Conservation (phyloP, 2,329 filamentous ascomycete species). For the Leptodontidium sp. region DNA sequence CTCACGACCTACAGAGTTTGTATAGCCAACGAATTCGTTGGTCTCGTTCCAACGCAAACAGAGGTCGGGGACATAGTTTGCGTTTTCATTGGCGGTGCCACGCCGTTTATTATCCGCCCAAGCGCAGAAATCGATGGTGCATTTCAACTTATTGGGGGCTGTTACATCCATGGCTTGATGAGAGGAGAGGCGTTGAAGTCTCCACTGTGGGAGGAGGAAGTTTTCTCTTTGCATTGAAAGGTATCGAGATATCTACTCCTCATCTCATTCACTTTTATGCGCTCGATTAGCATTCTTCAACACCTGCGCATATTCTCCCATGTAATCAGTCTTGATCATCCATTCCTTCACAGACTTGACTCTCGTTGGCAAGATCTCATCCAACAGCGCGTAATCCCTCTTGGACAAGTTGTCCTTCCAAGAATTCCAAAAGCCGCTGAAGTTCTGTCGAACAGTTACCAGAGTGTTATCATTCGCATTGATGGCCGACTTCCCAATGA, state of each 20-base stretch:
- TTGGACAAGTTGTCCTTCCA: slow-evolving; percentile 33
- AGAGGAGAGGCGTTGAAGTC: too few species aligned
- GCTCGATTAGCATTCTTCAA: slow-evolving; percentile 27
- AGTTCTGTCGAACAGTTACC: slow-evolving; percentile 36
- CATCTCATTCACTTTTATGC: background rate
- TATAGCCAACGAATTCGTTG: too few species aligned
- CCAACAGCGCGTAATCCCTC: slow-evolving; percentile 39
- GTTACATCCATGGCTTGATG: background rate
- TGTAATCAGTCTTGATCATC: slow-evolving; percentile 39
- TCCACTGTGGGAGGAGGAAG: too few species aligned
- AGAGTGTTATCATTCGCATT: slow-evolving; percentile 32
- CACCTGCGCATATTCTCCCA: slow-evolving; percentile 26
- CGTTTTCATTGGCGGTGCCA: too few species aligned
- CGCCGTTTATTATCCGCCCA: too few species aligned
- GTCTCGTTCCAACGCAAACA: too few species aligned
- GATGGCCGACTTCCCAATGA: background rate
- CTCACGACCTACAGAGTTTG: too few species aligned
- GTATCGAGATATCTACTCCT: background rate
- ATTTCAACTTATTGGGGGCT: too few species aligned
- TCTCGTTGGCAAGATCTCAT: slow-evolving; percentile 38
- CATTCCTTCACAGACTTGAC: slow-evolving; percentile 39
- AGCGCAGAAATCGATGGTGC: too few species aligned
- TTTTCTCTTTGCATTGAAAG: too few species aligned
- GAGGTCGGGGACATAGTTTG: too few species aligned
- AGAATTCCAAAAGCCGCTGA: slow-evolving; percentile 38